Evolutionary conservation across 139 green algal species (phyloP).

Genomic region (Coelastrella sp.): DNA sequence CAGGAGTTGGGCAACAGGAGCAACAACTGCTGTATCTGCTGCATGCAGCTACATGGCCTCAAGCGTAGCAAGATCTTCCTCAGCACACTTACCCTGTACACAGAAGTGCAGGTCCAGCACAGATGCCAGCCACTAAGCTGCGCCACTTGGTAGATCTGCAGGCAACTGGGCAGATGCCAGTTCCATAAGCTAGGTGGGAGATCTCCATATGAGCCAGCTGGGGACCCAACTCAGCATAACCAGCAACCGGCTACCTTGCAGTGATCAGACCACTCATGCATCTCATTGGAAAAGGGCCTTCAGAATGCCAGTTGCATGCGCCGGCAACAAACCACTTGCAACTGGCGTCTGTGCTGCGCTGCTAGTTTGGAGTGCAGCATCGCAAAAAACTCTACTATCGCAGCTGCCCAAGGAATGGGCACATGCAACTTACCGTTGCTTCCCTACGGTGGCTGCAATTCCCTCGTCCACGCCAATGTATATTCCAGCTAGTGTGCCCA

Average conservation of each 20-base stretch:
- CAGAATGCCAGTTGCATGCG: background rate
- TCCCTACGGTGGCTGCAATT: conserved; percentile 74
- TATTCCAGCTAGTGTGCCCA: conserved; percentile 73
- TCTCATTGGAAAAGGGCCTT: too few species aligned
- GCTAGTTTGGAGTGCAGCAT: too few species aligned
- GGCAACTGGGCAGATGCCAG: background rate
- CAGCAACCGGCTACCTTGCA: too few species aligned
- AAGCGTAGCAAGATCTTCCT: background rate
- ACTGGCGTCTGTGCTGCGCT: too few species aligned
- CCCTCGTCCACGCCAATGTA: conserved; percentile 84
- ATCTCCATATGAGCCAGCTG: too few species aligned
- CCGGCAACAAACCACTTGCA: background rate
- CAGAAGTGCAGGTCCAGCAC: conserved; percentile 87
- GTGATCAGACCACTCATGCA: background rate
- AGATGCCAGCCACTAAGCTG: conserved; percentile 76
- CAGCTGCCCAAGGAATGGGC: background rate
- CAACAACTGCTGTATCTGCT: background rate
- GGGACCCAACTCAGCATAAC: too few species aligned
- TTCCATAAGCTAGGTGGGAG: background rate
- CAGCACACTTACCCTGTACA: conserved; percentile 56
- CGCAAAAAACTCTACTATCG: too few species aligned
- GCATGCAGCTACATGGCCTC: background rate
- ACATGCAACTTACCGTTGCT: conserved; percentile 58
- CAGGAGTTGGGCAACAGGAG: too few species aligned
- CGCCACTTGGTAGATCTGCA: conserved; percentile 79